phyloP scores from a whole-genome alignment of 169 alveolate species.

The Plasmodium cynomolgi region DNA sequence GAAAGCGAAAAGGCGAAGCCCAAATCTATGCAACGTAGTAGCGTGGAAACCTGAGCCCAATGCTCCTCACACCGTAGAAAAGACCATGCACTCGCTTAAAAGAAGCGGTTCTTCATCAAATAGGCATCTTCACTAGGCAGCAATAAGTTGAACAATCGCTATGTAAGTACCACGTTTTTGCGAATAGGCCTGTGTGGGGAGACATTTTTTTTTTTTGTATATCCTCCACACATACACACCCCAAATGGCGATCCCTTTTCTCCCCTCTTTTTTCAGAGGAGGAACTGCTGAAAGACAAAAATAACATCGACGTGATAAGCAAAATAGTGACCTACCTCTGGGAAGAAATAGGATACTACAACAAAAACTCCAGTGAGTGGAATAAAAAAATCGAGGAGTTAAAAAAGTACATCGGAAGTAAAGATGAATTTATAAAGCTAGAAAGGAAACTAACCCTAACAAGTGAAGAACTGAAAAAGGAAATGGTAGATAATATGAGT shows the following conservation, averaged over 20 bases:
- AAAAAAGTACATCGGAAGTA: constrained; percentile 38
- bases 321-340: constrained; percentile 13
- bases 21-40: not conserved
- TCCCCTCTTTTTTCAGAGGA: constrained; percentile 3
- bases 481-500: constrained; percentile 67
- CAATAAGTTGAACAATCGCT: not conserved
- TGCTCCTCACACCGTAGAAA: not conserved
- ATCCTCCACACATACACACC: not conserved
- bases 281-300: constrained; percentile 31
- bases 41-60: not conserved
- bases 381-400: constrained; percentile 66
- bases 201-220: not conserved
- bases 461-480: constrained; percentile 69
- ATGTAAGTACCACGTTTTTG: not conserved
- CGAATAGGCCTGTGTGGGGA: not conserved
- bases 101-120: not conserved
- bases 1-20: not conserved
- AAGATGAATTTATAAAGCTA: constrained; percentile 36
- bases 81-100: not conserved
- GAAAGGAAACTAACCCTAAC: constrained; percentile 62
- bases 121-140: not conserved
- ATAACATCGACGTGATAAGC: constrained; percentile 53
- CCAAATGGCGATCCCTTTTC: not conserved
- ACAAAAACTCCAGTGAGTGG: constrained; percentile 47
- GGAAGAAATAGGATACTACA: constrained; percentile 49